Base-by-base conservation (phyloP, 1,284 basidiomycete species). In the Fomitiporia mediterranea region DNA sequence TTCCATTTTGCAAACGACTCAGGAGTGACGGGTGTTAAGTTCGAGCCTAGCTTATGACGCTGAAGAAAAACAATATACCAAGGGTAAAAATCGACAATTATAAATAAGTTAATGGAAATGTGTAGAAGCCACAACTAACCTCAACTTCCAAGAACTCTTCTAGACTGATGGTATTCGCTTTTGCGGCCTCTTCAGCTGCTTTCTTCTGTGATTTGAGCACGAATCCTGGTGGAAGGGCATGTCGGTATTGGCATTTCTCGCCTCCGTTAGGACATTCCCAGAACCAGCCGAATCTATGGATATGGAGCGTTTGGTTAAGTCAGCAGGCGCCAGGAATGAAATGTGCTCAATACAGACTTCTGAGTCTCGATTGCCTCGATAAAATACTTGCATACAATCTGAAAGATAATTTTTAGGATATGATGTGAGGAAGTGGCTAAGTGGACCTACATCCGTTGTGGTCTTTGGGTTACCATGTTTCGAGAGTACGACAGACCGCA, bases 101-200 rank as follows among this genome's bases (percentile, higher is more conserved):
- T 19, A 27, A 15, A 2, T 23, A 1, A 43, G 42, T 5, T 23
- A 43, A 9, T 43, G 15, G n/a, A n/a, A n/a, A 3, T 43, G 3
- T 19, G 42, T 17, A 59, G 53, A 30, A 55, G 39, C 37, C 34
- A 23, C 19, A 46, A 65, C 78, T 60, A 65, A 94, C 94, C 82
- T 98, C 94, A 50, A 92, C 91, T 75, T 99, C 96, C 58, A 99
- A 71, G 76, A 99, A 99, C 64, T 99, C 97, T 70, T 99, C 96
- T 52, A 99, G 67, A 60, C 90, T 94, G 68, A 99, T 98, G 53
- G 81, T 77, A 63, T 94, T 91, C 43, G 89, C 90, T 71, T 94
- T 95, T 35, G 89, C 89, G 1, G 90, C 89, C 19, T 91, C 91
- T 35, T 88, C 90, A 35, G 81, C 73, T 0, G 90, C 89, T 69